phyloP scores from a whole-genome alignment of 352 stramenopile species.

The Ophiocytium majus region DNA sequence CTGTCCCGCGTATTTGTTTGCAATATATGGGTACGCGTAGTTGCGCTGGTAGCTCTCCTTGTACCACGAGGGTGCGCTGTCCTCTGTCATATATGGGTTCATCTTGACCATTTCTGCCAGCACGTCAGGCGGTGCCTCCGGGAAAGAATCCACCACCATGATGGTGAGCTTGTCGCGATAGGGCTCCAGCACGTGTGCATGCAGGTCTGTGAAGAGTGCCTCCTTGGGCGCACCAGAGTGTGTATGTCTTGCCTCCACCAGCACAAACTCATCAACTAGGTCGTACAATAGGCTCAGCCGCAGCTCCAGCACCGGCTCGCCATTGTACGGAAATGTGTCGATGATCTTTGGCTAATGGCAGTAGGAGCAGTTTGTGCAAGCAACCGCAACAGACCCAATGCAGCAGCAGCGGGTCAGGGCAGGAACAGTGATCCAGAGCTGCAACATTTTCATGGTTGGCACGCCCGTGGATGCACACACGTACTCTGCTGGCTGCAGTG shows the following conservation, averaged over 20 bases:
- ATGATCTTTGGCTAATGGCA: neutral
- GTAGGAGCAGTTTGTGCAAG: too few species aligned
- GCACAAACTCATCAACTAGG: slow-evolving; percentile 8
- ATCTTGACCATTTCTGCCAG: too few species aligned
- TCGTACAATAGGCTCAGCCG: neutral
- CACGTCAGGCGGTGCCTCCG: neutral
- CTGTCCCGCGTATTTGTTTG: neutral
- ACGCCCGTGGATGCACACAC: too few species aligned
- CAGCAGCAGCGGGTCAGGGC: neutral
- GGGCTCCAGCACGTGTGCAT: neutral
- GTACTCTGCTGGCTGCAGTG: too few species aligned
- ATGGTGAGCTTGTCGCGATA: neutral
- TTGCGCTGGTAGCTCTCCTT: neutral
- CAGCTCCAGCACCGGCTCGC: neutral
- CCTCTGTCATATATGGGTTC: too few species aligned
- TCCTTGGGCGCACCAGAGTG: neutral
- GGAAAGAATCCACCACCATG: neutral
- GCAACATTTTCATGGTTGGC: too few species aligned
- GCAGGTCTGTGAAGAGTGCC: neutral
- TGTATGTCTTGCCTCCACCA: neutral
- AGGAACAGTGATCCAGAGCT: too few species aligned
- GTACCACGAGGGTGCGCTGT: neutral
- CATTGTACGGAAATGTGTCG: neutral
- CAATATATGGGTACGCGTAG: neutral
- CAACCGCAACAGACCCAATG: neutral